Evolutionary conservation across 2,329 filamentous ascomycete species (phyloP).

Genomic region (Colletotrichum neosansevieriae): DNA sequence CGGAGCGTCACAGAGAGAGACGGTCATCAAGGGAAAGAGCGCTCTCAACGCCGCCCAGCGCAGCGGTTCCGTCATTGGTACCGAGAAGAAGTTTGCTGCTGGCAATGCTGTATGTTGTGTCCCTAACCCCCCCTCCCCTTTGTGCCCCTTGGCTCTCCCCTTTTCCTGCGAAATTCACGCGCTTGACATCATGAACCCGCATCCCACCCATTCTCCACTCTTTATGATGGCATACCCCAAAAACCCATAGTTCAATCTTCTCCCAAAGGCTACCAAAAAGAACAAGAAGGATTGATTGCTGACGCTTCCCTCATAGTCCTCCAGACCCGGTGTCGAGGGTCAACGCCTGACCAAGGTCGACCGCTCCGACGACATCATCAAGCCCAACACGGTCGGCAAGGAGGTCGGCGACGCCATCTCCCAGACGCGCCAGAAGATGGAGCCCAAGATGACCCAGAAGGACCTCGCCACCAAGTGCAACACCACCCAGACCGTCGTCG

Average conservation of each 20-base stretch:
- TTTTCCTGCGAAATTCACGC: background rate
- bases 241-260: background rate
- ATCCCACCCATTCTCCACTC: conserved; percentile 33
- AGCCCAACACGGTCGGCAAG: conserved; percentile 90
- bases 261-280: no score
- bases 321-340: conserved; percentile 76
- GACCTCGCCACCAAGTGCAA: conserved; percentile 88
- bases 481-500: conserved; percentile 82
- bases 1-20: conserved; percentile 79
- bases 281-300: conserved; percentile 20
- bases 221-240: conserved; percentile 1
- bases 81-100: conserved; percentile 89
- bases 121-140: background rate
- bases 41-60: conserved; percentile 92
- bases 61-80: conserved; percentile 78
- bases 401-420: conserved; percentile 86
- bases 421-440: conserved; percentile 81
- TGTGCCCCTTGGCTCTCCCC: no score
- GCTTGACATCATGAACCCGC: conserved; percentile 33
- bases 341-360: conserved; percentile 98
- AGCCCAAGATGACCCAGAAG: conserved; percentile 97
- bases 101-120: conserved; percentile 79
- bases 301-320: conserved; percentile 52
- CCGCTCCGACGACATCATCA: conserved; percentile 96
- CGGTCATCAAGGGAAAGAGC: conserved; percentile 84